Conservation (phyloP, 2,329 filamentous ascomycete species). For the Sodiomyces alkalinus region DNA sequence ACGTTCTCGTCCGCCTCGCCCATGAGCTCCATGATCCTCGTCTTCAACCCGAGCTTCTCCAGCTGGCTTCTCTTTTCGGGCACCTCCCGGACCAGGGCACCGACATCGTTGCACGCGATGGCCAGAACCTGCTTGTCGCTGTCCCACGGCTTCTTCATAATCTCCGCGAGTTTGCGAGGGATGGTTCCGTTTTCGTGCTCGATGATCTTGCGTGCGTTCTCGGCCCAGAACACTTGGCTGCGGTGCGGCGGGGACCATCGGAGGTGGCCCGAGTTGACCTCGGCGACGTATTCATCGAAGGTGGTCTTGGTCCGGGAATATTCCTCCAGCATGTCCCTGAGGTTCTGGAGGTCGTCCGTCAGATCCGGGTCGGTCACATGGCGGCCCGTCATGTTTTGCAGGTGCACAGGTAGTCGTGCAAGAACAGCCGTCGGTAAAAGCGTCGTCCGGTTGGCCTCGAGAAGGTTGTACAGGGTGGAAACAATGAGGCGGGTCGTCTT, state of each 20-base stretch:
- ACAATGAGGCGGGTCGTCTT: conserved; percentile 90
- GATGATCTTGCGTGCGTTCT: conserved; percentile 77
- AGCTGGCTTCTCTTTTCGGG: conserved; percentile 68
- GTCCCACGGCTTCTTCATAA: conserved; percentile 58
- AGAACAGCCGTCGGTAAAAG: conserved; percentile 74
- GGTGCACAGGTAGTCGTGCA: conserved; percentile 58
- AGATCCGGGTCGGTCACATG: conserved; percentile 51
- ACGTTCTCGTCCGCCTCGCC: conserved; percentile 75
- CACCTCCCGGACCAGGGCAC: conserved; percentile 75
- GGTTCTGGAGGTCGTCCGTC: conserved; percentile 42
- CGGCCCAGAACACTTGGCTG: conserved; percentile 76
- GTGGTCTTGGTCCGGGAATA: conserved; percentile 60
- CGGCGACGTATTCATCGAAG: conserved; percentile 78
- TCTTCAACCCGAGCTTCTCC: conserved; percentile 75
- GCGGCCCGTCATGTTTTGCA: conserved; percentile 46
- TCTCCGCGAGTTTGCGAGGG: conserved; percentile 69
- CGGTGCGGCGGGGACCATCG: conserved; percentile 88
- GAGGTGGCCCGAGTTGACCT: conserved; percentile 73
- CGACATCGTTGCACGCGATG: conserved; percentile 86
- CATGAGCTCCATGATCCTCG: conserved; percentile 87
- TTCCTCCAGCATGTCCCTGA: conserved; percentile 50
- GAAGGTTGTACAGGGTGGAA: conserved; percentile 77
- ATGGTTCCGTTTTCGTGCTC: conserved; percentile 70
- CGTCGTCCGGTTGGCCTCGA: conserved; percentile 53
- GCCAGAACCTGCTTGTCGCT: conserved; percentile 80